Base-by-base conservation (phyloP, 2,329 filamentous ascomycete species). In the Fusarium sp. region DNA sequence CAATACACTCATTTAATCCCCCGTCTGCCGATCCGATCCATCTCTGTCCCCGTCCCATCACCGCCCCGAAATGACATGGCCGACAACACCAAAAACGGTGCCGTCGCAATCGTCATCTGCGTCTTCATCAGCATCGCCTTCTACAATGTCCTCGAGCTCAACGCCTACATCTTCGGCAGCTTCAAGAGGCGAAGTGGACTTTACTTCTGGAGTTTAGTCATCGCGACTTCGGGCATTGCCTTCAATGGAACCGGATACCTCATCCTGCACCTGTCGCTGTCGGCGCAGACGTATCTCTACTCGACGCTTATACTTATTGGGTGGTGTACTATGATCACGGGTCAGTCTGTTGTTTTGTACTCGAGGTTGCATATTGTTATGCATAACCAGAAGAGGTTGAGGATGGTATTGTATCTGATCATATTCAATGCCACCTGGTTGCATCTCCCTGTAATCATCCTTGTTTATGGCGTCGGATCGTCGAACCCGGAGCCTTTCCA, bases 311-410 rank as follows among this genome's bases (percentile, higher is more conserved):
- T 81, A 14, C 68, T 80, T n/a, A 67, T 78, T 28, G 79, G 79
- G 5, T 82, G 81, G 79, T 78, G 75, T n/a, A 70, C 76, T 3
- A 90, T 91, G 88, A 85, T 91, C 1, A 90, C 89, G 1, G 90
- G 89, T 0, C 89, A 91, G 77, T 87, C 87, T 0, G 75, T 91
- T 24, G 89, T 92, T 4, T 82, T 92, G 2, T 92, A 89, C 80
- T 91, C 89, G 3, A 85, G 90, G 3, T 83, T 92, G 4, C 89
- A 91, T 75, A 84, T 92, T 6, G 85, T 92, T 22, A 82, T 89
- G 20, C 85, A 85, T 20, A 87, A 89, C 82, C 71, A 85, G 30
- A 79, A 80, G 6, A 79, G 86, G 6, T 82, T 91, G 3, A 84
- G 83, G 5, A 82, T 83, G 28, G 86, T 89, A 0, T 82, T 90